Evolutionary conservation across 495 filamentous ascomycete species (phyloP), one percentile per base, ranked within the genome.

Genomic region (Hypoxylon lenormandii): DNA sequence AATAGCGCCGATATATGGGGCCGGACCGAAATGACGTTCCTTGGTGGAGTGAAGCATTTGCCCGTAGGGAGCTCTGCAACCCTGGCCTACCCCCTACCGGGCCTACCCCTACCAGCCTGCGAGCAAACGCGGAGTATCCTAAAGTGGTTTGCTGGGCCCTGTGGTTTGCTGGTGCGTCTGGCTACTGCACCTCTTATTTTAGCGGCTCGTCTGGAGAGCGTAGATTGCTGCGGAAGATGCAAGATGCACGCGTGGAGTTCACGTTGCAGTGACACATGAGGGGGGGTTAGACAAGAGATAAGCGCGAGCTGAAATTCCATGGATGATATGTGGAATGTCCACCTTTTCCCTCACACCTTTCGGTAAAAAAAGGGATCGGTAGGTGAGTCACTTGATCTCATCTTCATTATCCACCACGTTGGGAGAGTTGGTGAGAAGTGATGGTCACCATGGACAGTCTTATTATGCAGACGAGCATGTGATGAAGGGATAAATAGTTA

Each of bases 1-100:
- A 72, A 55, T 68, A 48, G 47, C 52, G 64, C 62, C 69, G 67
- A 70, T 16, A 54, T 55, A 54, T 50, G 61, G 56, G 38, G 23
- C 67, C 67, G 67, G 67, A 30, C 67, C 67, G 67, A 70, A 33
- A 69, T 75, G 70, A 75, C 70, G 66, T 73, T 40, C 71, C 30
- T 3, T 37, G 53, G 38, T 69, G 63, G 61, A 75, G 66, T 36
- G 19, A 48, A 54, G 38, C 52, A 54, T 26, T 67, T 37, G 16
- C 46, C 53, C 5, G n/a, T 49, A 22, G 33, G 57, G 8, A 62
- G 37, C 15, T 33, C 47, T 62, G 45, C 23, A 63, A 64, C 28
- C 30, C 30, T 33, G 30, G 30, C 30, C 6, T 33, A 7, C 1
- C 51, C n/a, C n/a, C n/a, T n/a, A n/a, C n/a, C n/a, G n/a, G n/a